Evolutionary conservation across 2,329 filamentous ascomycete genomes (phyloP).

Genomic region (Talaromyces sp.): DNA sequence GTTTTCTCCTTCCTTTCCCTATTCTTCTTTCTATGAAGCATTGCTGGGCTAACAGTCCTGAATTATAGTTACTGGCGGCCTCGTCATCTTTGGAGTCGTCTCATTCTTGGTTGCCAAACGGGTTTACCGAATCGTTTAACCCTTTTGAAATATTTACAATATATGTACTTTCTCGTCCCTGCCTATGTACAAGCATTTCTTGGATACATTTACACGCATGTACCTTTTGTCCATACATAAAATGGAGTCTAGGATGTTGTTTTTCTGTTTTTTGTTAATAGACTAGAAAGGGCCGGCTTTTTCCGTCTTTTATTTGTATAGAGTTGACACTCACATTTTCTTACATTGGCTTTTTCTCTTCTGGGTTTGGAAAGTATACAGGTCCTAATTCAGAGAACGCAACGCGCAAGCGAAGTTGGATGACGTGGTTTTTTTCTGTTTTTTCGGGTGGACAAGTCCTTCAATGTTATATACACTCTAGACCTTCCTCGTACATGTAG

Average conservation of each 20-base stretch:
- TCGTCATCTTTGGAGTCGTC: conserved; percentile 67
- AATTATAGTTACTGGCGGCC: conserved; percentile 55
- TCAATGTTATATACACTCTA: background rate
- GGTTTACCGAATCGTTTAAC: conserved; percentile 66
- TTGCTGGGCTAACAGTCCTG: background rate
- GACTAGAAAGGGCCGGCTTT: too few species aligned
- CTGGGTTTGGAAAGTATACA: background rate
- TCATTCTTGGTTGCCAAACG: conserved; percentile 76
- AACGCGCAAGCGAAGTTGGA: background rate
- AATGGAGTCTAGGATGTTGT: background rate
- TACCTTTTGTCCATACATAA: background rate
- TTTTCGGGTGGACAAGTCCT: too few species aligned
- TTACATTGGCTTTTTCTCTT: background rate
- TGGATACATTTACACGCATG: background rate
- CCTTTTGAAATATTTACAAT: background rate
- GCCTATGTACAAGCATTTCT: background rate
- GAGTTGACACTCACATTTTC: background rate
- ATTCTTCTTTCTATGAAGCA: background rate
- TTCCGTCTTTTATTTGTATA: too few species aligned
- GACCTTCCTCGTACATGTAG: background rate
- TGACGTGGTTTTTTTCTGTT: background rate
- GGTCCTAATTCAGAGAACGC: background rate
- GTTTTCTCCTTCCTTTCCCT: conserved; percentile 14
- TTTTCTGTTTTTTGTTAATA: background rate
- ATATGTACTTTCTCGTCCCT: too few species aligned